A percentile compares a stretch with the other conserved stretches of the same genome.
phyloP scores from a whole-genome alignment of 441 rosid species.

The Arabidopsis hybrid region DNA sequence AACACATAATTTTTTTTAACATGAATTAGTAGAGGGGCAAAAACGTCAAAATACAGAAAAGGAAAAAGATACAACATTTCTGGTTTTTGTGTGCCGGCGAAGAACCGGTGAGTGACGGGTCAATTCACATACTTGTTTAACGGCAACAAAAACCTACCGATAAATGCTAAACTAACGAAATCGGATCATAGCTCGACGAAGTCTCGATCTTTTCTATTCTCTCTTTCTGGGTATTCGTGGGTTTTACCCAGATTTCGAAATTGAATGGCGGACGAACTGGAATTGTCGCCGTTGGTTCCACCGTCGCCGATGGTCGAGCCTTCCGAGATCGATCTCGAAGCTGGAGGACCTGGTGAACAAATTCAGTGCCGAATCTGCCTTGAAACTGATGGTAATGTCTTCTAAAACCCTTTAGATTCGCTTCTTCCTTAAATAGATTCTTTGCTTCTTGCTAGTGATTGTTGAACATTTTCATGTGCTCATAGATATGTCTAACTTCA shows the following conservation, averaged over 20 bases:
- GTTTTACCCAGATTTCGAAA: conserved; percentile 32
- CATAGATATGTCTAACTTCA: conserved; percentile 14
- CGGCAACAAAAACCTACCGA: conserved; percentile 36
- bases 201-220: neutral
- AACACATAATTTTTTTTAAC: neutral
- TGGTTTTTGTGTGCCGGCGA: conserved; percentile 27
- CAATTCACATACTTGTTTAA: conserved; percentile 30
- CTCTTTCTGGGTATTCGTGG: conserved; percentile 24
- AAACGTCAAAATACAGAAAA: neutral
- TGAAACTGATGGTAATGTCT: conserved; percentile 81
- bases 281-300: conserved; percentile 77
- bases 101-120: conserved; percentile 40
- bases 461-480: neutral
- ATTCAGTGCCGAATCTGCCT: conserved; percentile 99
- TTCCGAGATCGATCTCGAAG: conserved; percentile 95
- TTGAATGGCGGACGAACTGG: conserved; percentile 71
- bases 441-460: conserved; percentile 25
- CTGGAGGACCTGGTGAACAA: conserved; percentile 91
- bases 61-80: neutral
- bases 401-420: conserved; percentile 9
- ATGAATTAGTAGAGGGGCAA: conserved; percentile 13
- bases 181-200: conserved; percentile 12
- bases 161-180: neutral
- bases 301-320: conserved; percentile 76
- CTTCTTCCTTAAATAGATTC: no score